phyloP scores from a whole-genome alignment of 2,329 filamentous ascomycete genomes.

The Sclerotinia minor region DNA sequence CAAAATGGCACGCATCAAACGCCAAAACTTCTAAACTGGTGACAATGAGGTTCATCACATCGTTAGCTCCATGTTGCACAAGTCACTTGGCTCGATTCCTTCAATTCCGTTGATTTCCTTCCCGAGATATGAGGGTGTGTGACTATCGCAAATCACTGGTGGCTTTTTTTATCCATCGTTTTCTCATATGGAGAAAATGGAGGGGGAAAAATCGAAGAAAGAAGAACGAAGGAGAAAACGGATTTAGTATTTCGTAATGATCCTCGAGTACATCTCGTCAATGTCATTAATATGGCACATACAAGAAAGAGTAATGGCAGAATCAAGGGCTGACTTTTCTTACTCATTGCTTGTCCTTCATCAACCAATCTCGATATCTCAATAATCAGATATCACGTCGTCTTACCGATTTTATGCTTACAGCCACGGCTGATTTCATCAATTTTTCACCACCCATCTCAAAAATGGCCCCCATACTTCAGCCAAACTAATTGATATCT shows the following conservation, averaged over 20 bases:
- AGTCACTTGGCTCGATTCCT: not conserved
- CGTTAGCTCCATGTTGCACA: conserved; percentile 15
- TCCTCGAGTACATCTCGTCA: not conserved
- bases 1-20: not conserved
- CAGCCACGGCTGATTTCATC: conserved; percentile 5
- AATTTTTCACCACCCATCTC: not conserved
- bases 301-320: not conserved
- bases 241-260: not conserved
- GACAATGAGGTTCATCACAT: conserved; percentile 14
- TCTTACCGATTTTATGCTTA: conserved; percentile 12
- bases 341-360: conserved; percentile 5
- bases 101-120: not conserved
- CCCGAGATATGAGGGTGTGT: not conserved
- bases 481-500: conserved; percentile 2
- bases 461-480: conserved; percentile 11
- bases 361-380: not conserved
- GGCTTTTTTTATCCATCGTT: not conserved
- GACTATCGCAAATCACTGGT: not conserved
- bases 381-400: conserved; percentile 3
- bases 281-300: not conserved
- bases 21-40: conserved; percentile 3
- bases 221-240: not conserved
- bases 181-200: not conserved
- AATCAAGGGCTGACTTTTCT: conserved; percentile 13
- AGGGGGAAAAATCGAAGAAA: not conserved